phyloP scores from a whole-genome alignment of 108 stramenopile species.

The Cyclotella cryptica region DNA sequence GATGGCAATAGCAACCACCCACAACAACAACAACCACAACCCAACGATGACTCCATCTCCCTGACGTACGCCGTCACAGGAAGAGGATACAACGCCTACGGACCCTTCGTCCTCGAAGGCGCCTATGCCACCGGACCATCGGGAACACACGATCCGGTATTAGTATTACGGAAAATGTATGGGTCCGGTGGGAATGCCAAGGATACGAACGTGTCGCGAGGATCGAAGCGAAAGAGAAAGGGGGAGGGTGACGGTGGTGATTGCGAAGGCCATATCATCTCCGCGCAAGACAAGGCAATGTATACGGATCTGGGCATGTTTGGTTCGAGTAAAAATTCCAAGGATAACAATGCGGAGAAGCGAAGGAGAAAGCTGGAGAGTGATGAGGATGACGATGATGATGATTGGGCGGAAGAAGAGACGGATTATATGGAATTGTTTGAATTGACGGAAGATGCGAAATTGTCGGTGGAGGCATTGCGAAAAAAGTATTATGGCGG shows the following conservation, averaged over 20 bases:
- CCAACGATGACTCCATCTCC: background rate
- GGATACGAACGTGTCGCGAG: background rate
- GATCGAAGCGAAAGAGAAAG: background rate
- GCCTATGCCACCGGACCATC: constrained; percentile 7
- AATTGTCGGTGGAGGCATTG: constrained; percentile 66
- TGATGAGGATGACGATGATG: constrained; percentile 37
- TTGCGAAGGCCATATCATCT: no score
- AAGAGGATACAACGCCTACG: constrained; percentile 52
- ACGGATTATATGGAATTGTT: constrained; percentile 61
- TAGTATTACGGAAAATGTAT: constrained; percentile 33
- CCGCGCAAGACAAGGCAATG: no score
- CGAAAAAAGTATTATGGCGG: constrained; percentile 63
- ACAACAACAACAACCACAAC: no score
- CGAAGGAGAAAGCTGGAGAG: constrained; percentile 5
- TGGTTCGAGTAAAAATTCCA: no score
- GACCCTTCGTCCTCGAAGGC: constrained; percentile 45
- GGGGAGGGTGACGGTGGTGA: constrained; percentile 22
- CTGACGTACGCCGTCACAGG: constrained; percentile 28
- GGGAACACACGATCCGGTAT: background rate
- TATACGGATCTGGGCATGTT: no score
- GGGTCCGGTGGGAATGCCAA: constrained; percentile 20
- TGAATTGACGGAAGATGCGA: constrained; percentile 66
- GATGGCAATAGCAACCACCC: no score
- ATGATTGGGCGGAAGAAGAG: constrained; percentile 28
- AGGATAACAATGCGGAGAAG: constrained; percentile 18